A percentile compares a stretch with the other conserved stretches of the same genome.
These are phyloP conservation scores for Malus fusca DNA, from an alignment of 306 rosid genomes.

Conservation along the genomic window DNA sequence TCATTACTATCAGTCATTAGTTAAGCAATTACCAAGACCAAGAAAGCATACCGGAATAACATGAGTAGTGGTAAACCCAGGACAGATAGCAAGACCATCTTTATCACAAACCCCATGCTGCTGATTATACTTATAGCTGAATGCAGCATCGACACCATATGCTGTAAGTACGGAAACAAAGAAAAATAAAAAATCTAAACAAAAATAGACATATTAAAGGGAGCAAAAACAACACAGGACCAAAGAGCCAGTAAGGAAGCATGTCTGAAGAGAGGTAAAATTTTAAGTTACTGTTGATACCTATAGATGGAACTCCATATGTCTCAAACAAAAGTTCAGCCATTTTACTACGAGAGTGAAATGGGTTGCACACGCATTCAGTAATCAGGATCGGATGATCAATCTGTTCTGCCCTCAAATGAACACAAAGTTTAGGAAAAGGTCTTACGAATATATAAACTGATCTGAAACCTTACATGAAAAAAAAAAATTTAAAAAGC, in stretches of 20 bases:
- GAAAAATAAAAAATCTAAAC: not conserved
- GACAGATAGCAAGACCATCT: slow-evolving; percentile 92
- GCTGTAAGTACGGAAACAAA: slow-evolving; percentile 47
- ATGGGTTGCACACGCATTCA: slow-evolving; percentile 89
- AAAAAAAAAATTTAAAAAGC: not conserved
- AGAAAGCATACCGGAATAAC: slow-evolving; percentile 79
- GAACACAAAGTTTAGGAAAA: slow-evolving; percentile 24
- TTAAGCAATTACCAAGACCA: slow-evolving; percentile 5
- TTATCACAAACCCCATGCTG: slow-evolving; percentile 68
- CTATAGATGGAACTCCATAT: slow-evolving; percentile 90
- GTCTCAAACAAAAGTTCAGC: slow-evolving; percentile 96
- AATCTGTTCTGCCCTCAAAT: slow-evolving; percentile 82
- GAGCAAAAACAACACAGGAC: not conserved
- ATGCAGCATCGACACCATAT: slow-evolving; percentile 90
- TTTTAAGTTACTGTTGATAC: slow-evolving; percentile 27
- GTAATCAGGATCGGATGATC: slow-evolving; percentile 94
- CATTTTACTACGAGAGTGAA: slow-evolving; percentile 95
- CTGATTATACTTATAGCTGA: slow-evolving; percentile 87
- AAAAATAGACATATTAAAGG: not conserved
- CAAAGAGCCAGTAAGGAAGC: not conserved
- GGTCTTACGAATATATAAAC: not conserved
- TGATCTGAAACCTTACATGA: not conserved
- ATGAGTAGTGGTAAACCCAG: slow-evolving; percentile 87
- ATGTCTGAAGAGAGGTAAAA: not conserved
- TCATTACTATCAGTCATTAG: not conserved